Base-by-base conservation (phyloP, 2,329 filamentous ascomycete species). In the Nemania diffusa region DNA sequence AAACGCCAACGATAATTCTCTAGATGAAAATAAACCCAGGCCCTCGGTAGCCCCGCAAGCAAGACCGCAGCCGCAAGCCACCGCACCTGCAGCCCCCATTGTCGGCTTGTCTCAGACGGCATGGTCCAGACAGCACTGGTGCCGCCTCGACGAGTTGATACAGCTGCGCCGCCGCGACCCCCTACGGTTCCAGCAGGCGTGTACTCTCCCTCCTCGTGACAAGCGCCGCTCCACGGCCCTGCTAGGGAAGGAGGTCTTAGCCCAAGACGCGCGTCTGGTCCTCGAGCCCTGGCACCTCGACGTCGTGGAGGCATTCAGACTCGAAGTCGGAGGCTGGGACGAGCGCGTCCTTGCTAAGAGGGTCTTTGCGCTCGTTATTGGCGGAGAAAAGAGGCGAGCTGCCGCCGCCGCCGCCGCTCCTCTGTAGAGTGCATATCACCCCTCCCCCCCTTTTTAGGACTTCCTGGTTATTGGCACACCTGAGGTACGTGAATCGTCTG, bases 251-350 rank as follows among this genome's bases (percentile, higher is more conserved):
- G 80, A 79, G 27, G 82, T 88, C 63, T 74, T 76, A 26, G 81
- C 83, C 29, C 81, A 84, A 40, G 84, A 81, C 52, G 79, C 82
- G 73, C 75, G 77, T 4, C 79, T 89, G 78, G 68, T 78, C 24
- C 78, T 89, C 20, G 82, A 87, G 75, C 74, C 79, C 64, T 88
- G 86, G 86, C 87, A 89, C 66, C 76, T 88, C 20, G 86, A 89
- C 65, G 81, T 88, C 61, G 81, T 88, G 26, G 84, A 87, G 65
- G 86, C 83, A 2, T 89, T 88, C 72, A 78, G 77, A 64, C 73
- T 73, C 13, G 79, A 84, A 65, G 80, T 86, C 2, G 82, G 82
- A 20, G 81, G 78, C 9, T 88, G 86, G 85, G 81, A 84, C 24
- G 85, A 84, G 70, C 78, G 72, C 7, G 77, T 76, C 11, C 75